These are phyloP conservation scores for Fusarium coffeatum DNA, from an alignment of 2,329 filamentous ascomycete species.

Conservation along the genomic window DNA sequence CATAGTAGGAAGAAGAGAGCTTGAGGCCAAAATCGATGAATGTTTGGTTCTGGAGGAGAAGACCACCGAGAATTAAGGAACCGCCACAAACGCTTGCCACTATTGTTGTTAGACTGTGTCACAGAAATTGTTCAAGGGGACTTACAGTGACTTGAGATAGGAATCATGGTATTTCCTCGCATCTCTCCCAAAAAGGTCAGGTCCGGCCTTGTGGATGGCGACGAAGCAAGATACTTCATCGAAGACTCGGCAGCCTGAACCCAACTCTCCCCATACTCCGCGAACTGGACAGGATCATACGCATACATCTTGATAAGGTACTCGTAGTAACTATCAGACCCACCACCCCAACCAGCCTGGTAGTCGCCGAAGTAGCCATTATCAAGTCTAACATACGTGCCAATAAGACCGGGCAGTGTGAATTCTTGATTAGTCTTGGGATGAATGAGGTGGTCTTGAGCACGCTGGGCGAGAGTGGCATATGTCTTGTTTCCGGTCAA, in stretches of 20 bases:
- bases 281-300: constrained; percentile 29
- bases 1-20: not conserved
- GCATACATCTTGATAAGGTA: constrained; percentile 43
- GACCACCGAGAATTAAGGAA: not conserved
- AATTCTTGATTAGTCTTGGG: constrained; percentile 25
- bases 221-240: constrained; percentile 7
- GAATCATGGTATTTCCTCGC: not conserved
- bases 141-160: constrained; percentile 6
- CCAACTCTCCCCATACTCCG: constrained; percentile 5
- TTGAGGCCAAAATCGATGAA: constrained; percentile 12
- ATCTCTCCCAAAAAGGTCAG: constrained; percentile 12
- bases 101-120: not conserved
- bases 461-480: constrained; percentile 25
- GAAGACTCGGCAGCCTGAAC: constrained; percentile 3
- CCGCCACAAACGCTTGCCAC: constrained; percentile 17
- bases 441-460: constrained; percentile 18
- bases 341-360: constrained; percentile 36
- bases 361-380: constrained; percentile 33
- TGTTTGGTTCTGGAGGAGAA: constrained; percentile 1
- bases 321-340: constrained; percentile 39
- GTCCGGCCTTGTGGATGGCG: constrained; percentile 3
- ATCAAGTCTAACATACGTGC: constrained; percentile 15
- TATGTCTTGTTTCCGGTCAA: constrained; percentile 27
- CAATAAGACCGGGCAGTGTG: constrained; percentile 26
- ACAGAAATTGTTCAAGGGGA: rapidly evolving